Conservation (phyloP, 148 eudicot species). For the Pouteria glomerata region DNA sequence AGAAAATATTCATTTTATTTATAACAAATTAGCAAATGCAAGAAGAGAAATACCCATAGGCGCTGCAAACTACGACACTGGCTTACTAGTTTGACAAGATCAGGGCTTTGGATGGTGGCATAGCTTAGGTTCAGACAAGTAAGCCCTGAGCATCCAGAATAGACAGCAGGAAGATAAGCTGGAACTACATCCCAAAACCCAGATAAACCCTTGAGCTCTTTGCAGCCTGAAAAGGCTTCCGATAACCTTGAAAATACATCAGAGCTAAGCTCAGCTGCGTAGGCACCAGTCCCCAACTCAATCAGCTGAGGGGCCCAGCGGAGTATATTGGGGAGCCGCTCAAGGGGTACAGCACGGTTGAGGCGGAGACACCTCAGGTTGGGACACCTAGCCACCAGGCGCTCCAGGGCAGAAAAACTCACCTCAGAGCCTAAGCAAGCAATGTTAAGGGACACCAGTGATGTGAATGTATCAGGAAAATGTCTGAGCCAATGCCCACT, state of each 20-base stretch:
- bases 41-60: constrained; percentile 58
- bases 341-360: constrained; percentile 78
- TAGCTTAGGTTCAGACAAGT: constrained; percentile 85
- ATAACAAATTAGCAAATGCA: not conserved
- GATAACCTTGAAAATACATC: constrained; percentile 54
- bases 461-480: constrained; percentile 73
- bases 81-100: constrained; percentile 59
- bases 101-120: constrained; percentile 72
- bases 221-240: constrained; percentile 63
- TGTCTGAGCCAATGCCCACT: constrained; percentile 90
- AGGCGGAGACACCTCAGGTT: constrained; percentile 72
- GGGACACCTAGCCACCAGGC: constrained; percentile 68
- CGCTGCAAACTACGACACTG: constrained; percentile 71
- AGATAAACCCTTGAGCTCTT: constrained; percentile 62
- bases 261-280: constrained; percentile 54
- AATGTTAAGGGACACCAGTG: constrained; percentile 76
- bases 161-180: constrained; percentile 64
- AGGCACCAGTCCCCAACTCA: constrained; percentile 81
- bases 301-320: constrained; percentile 69
- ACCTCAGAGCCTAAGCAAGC: constrained; percentile 79
- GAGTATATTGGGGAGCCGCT: constrained; percentile 56
- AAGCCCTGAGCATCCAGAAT: constrained; percentile 64
- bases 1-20: not conserved
- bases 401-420: constrained; percentile 66
- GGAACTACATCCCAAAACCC: constrained; percentile 91